These are phyloP conservation scores for Epichloe scottii DNA, from an alignment of 2,329 filamentous ascomycete species.

Conservation along the genomic window DNA sequence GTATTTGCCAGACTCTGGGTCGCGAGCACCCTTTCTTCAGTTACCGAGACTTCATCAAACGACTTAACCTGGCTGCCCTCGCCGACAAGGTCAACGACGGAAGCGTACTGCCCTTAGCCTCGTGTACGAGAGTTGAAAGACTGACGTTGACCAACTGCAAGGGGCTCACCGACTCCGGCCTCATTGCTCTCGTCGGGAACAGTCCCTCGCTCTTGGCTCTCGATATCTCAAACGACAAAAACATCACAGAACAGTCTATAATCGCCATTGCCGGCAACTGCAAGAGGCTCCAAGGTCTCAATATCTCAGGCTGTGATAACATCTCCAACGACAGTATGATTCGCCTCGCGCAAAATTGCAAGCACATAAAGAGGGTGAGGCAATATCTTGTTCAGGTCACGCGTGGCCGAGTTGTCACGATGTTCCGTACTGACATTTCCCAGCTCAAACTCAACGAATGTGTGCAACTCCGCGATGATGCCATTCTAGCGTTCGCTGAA, in stretches of 20 bases:
- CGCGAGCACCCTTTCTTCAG: constrained; percentile 67
- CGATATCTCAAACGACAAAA: constrained; percentile 76
- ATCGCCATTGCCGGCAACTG: constrained; percentile 70
- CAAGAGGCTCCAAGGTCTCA: constrained; percentile 75
- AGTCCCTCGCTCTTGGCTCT: constrained; percentile 76
- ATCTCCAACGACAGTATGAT: constrained; percentile 82
- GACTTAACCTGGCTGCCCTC: constrained; percentile 77
- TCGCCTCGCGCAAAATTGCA: constrained; percentile 67
- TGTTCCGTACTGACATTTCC: not conserved
- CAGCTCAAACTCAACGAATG: constrained; percentile 93
- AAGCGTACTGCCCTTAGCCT: constrained; percentile 66
- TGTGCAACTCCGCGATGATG: constrained; percentile 66
- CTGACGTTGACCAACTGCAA: constrained; percentile 85
- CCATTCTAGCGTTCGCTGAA: constrained; percentile 73
- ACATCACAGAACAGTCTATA: constrained; percentile 74
- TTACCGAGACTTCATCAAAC: constrained; percentile 82
- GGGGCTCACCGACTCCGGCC: constrained; percentile 69
- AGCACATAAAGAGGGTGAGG: constrained; percentile 71
- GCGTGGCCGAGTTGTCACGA: not conserved
- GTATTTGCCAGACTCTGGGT: constrained; percentile 67
- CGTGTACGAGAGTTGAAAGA: constrained; percentile 84
- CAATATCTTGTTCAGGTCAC: too few species aligned
- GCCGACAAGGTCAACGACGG: constrained; percentile 72
- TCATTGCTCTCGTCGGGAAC: constrained; percentile 66
- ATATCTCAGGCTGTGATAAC: constrained; percentile 74